Conservation (phyloP, 495 filamentous ascomycete species). For the Trichoderma erinaceum region DNA sequence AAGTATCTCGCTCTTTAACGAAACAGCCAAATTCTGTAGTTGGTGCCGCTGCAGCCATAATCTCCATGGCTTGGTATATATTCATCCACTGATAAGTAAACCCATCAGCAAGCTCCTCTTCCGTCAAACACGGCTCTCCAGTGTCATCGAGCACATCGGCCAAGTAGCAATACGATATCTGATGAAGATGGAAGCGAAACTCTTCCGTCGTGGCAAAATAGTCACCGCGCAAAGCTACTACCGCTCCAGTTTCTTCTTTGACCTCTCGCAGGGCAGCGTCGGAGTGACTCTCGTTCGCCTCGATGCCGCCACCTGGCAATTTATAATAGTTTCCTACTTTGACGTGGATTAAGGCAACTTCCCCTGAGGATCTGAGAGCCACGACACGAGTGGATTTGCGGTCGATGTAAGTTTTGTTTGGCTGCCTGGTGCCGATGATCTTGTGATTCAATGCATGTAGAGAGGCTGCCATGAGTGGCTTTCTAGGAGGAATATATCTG, state of each 20-base stretch:
- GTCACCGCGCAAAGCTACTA: conserved; percentile 17
- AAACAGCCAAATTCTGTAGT: conserved; percentile 24
- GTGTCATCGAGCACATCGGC: conserved; percentile 22
- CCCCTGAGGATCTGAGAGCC: conserved; percentile 17
- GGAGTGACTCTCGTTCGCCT: conserved; percentile 22
- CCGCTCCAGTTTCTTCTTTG: conserved; percentile 25
- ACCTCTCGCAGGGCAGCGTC: conserved; percentile 21
- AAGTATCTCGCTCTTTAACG: conserved; percentile 27
- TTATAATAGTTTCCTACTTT: conserved; percentile 25
- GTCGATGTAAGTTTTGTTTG: conserved; percentile 18
- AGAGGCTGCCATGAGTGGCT: too few relatives aligned
- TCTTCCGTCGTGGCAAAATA: conserved; percentile 24
- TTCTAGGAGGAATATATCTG: neutral
- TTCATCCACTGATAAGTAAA: conserved; percentile 23
- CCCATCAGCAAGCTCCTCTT: conserved; percentile 23
- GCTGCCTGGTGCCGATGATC: conserved; percentile 21
- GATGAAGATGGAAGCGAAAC: conserved; percentile 23
- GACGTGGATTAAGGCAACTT: conserved; percentile 24
- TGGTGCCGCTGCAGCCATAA: conserved; percentile 21
- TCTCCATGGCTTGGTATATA: conserved; percentile 19
- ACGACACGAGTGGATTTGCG: conserved; percentile 22
- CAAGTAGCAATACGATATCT: conserved; percentile 26
- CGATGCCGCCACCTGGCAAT: conserved; percentile 26
- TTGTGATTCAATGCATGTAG: neutral
- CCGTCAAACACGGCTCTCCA: conserved; percentile 20